Percentiles rank a stretch among this genome's conserved stretches.
Conservation (phyloP, 2,329 filamentous ascomycete genomes). For the Orbilia blumenaviensis region DNA sequence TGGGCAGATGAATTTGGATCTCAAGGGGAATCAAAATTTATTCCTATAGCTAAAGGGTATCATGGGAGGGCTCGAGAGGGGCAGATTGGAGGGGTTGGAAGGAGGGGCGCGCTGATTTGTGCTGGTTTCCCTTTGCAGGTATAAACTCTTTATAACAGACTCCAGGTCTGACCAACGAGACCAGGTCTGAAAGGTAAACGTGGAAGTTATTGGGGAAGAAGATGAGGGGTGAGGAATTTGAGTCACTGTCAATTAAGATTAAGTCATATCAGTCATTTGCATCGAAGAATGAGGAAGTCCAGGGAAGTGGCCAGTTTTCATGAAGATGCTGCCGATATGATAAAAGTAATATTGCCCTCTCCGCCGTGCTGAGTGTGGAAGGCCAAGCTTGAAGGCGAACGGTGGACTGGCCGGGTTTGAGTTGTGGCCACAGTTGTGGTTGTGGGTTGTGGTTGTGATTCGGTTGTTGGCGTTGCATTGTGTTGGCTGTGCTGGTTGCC, state of each 20-base stretch:
- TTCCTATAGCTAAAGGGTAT: not conserved
- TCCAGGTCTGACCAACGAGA: too few relatives aligned
- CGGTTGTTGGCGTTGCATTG: too few relatives aligned
- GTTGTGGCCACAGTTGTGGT: constrained; percentile 14
- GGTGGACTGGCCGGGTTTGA: too few relatives aligned
- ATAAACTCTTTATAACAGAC: not conserved
- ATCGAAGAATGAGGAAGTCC: constrained; percentile 11
- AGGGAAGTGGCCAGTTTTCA: constrained; percentile 19
- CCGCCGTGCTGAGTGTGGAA: too few relatives aligned
- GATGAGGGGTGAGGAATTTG: not conserved
- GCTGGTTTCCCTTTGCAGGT: not conserved
- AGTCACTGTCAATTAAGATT: too few relatives aligned
- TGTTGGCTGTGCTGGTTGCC: not conserved
- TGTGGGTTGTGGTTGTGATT: not conserved
- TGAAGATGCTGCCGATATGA: not conserved
- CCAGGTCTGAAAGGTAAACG: not conserved
- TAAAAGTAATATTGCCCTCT: too few relatives aligned
- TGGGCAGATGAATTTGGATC: too few relatives aligned
- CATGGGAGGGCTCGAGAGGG: constrained; percentile 59
- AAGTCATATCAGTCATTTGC: not conserved
- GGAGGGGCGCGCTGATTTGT: not conserved
- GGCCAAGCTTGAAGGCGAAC: too few relatives aligned
- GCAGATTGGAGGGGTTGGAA: not conserved
- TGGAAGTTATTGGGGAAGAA: constrained; percentile 8
- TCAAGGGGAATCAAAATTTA: too few relatives aligned